Conservation (phyloP, 2,329 filamentous ascomycete species). For the Ophioceras dolichostomum region DNA sequence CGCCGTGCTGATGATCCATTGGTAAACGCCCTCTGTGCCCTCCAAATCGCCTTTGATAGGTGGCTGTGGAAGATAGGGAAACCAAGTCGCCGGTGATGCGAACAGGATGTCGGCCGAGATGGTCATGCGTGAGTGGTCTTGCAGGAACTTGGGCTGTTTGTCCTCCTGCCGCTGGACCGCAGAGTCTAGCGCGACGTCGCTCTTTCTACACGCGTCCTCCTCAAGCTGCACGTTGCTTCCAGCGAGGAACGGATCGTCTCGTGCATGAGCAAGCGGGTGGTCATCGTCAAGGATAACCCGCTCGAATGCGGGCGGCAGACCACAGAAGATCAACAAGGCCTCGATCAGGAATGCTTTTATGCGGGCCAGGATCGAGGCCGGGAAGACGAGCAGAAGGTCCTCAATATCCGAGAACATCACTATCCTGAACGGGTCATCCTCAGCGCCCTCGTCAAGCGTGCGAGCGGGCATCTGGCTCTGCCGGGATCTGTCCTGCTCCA, state of each 20-base stretch:
- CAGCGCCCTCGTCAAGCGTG: slow-evolving; percentile 59
- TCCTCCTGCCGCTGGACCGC: background rate
- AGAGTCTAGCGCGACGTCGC: too few species aligned
- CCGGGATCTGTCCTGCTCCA: slow-evolving; percentile 38
- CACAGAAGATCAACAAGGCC: slow-evolving; percentile 58
- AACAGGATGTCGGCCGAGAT: slow-evolving; percentile 32
- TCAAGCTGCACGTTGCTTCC: slow-evolving; percentile 1
- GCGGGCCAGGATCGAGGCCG: slow-evolving; percentile 17
- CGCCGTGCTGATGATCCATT: slow-evolving; percentile 40
- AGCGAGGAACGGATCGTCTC: slow-evolving; percentile 38
- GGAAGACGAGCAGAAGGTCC: slow-evolving; percentile 44
- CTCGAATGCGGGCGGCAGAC: slow-evolving; percentile 39
- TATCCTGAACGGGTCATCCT: slow-evolving; percentile 73
- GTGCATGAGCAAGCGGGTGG: slow-evolving; percentile 20
- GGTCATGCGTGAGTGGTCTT: slow-evolving; percentile 15
- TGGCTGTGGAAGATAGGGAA: slow-evolving; percentile 21
- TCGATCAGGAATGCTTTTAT: slow-evolving; percentile 44
- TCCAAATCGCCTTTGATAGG: slow-evolving; percentile 9
- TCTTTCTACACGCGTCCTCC: background rate
- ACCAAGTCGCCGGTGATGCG: slow-evolving; percentile 31
- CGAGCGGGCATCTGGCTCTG: slow-evolving; percentile 53
- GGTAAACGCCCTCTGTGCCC: slow-evolving; percentile 19
- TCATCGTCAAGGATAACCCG: too few species aligned
- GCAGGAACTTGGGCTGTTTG: slow-evolving; percentile 15
- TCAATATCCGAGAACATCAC: slow-evolving; percentile 70